phyloP scores from a whole-genome alignment of 495 filamentous ascomycete species.

The Podospora didyma region DNA sequence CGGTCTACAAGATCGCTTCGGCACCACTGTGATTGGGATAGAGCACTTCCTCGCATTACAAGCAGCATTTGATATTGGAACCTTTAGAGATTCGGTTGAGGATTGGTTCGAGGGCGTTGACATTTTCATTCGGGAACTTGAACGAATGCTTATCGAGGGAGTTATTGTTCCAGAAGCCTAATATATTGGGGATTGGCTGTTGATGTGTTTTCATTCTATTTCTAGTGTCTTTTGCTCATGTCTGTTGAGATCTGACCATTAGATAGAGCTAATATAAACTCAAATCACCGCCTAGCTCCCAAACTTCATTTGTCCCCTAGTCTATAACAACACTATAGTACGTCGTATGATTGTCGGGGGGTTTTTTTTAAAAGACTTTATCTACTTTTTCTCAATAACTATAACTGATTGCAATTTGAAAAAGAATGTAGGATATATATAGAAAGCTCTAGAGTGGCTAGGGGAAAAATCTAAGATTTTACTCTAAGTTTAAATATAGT shows the following conservation, averaged over 20 bases:
- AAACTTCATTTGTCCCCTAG: no score
- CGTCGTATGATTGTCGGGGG: no score
- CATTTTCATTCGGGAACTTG: neutral
- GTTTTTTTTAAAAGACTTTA: no score
- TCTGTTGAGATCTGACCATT: neutral
- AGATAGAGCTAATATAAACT: neutral
- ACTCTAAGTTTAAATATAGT: no score
- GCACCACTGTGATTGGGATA: neutral
- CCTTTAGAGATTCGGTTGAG: neutral
- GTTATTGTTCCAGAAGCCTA: neutral
- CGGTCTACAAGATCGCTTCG: neutral
- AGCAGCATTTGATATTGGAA: neutral
- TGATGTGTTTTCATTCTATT: no score
- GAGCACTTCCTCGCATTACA: neutral
- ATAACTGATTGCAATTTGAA: no score
- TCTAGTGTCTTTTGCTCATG: no score
- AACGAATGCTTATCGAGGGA: neutral
- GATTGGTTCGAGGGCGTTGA: neutral
- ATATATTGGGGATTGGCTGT: neutral
- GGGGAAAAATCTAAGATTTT: no score
- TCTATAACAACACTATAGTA: no score
- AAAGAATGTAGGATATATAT: no score
- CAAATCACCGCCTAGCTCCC: neutral
- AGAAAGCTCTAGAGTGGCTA: no score
- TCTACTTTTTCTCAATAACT: no score